These are phyloP conservation scores for Asterochloris erici DNA, from an alignment of 139 green algal species.

Conservation along the genomic window DNA sequence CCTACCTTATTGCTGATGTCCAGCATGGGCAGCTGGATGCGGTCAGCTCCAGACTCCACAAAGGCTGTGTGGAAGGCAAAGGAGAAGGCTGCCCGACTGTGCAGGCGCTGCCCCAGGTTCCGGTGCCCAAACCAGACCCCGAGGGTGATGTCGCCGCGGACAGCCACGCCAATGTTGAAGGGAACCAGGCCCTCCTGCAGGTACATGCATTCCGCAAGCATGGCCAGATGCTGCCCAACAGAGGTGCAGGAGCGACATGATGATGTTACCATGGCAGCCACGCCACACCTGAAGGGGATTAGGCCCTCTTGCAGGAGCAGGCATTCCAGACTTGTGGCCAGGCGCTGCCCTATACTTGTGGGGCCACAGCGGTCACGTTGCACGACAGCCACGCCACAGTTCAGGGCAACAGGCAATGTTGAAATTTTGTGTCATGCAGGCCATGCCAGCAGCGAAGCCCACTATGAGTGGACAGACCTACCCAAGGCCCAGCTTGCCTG, in stretches of 20 bases:
- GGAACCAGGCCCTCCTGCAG: constrained; percentile 28
- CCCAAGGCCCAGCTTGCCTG: background rate
- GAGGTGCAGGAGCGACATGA: background rate
- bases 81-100: constrained; percentile 15
- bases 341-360: too few relatives aligned
- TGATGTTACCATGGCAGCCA: constrained; percentile 23
- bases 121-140: constrained; percentile 31
- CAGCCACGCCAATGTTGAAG: constrained; percentile 20
- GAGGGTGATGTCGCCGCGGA: constrained; percentile 29
- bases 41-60: constrained; percentile 8
- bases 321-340: too few relatives aligned
- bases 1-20: constrained; percentile 13
- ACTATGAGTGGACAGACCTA: too few relatives aligned
- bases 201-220: too few relatives aligned
- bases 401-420: too few relatives aligned
- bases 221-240: too few relatives aligned
- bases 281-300: constrained; percentile 22
- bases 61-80: constrained; percentile 36
- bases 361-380: too few relatives aligned
- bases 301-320: constrained; percentile 19
- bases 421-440: too few relatives aligned
- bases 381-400: too few relatives aligned
- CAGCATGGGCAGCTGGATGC: constrained; percentile 21
- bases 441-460: too few relatives aligned
- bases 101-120: constrained; percentile 26